Base-by-base conservation (phyloP, 2,329 filamentous ascomycete genomes). In the Colletotrichum musae region DNA sequence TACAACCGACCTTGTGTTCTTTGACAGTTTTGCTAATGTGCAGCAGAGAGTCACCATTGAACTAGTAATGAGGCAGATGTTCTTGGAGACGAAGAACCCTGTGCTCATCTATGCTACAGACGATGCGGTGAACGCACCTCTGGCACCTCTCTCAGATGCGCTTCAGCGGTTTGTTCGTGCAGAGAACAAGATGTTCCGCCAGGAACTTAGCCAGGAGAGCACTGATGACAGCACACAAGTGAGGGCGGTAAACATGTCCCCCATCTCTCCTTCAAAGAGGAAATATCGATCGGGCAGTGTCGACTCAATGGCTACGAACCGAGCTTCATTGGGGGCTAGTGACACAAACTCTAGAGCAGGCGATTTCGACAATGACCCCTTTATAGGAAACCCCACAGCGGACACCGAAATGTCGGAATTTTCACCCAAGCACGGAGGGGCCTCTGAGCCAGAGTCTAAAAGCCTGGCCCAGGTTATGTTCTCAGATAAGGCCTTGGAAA, bases 91-190 rank as follows among this genome's bases (percentile, higher is more conserved):
- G 9, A 86, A 84, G 63, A 81, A 78, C 18, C 82, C 84, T 0
- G 73, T 88, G 18, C 73, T 89, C 3, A 77, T 89, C 5, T 89
- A 89, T 72, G 87, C 87, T 24, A 86, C 85, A 4, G 85, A 88
- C 69, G 76, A 79, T 28, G 85, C 86, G 26, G 75, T 88, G 67
- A 71, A 78, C 13, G 71, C 73, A 21, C 74, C 78, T 4, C 75
- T 67, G 12, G 72, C 76, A 4, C 77, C 81, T 12, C 75, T 88
- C 16, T 79, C 86, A 50, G 73, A 79, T 15, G 70, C 75, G 2
- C 71, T 80, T 10, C 77, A 86, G 76, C 80, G 81, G 39, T 89
- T 89, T 73, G 79, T 85, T 5, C 81, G 80, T 47, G 80, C 80
- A 45, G 87, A 89, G 58, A 89, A 89, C 71, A 82, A 82, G 64